Evolutionary conservation across 2,329 filamentous ascomycete species (phyloP), one percentile per base, ranked within the genome.

Genomic region (Blastomyces silverae): DNA sequence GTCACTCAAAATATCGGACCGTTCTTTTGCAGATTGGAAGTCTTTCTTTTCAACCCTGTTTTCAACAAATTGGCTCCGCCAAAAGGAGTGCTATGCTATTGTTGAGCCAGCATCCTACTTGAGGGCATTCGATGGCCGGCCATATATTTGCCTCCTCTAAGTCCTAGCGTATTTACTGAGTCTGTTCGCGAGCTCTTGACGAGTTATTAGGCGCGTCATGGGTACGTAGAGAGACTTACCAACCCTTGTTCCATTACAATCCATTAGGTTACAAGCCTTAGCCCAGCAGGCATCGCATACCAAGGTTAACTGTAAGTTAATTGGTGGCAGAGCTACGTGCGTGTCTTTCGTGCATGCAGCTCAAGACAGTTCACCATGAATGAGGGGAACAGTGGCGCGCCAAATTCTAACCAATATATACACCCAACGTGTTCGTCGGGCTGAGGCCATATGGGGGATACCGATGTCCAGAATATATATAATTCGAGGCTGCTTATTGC

Each of bases 361-460:
- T 56, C 53, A 10, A 37, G 28, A 37, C 28, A 56, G 53, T 34
- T 56, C 53, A 56, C 5, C 15, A 56, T 56, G 55, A 39, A 57
- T 39, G 55, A 39, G 55, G 52, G 52, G 28, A 55, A 34, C 20
- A 34, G 31, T 55, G 52, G n/a, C 20, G 31, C 34, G n/a, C 55
- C 34, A 20, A 22, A 57, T 22, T 39, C 31, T 22, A 57, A 39
- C 55, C 55, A 57, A 57, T 57, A 57, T 57, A 57, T 22, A 31
- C 31, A 57, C 8, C 55, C 31, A 39, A 57, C 55, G 55, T 57
- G 55, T 57, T 39, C 55, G n/a, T 39, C 55, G 20, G 31, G 20
- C 31, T 57, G 17, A 39, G 31, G 17, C 34, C 7, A 2, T 11
- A 11, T 11, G 3, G 53, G 7, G 28, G 20, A 37, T 22, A 56